A percentile compares a stretch with the other conserved stretches of the same genome.
Evolutionary conservation across 2,329 filamentous ascomycete species (phyloP).

Genomic region (Teratosphaeriaceae sp.): DNA sequence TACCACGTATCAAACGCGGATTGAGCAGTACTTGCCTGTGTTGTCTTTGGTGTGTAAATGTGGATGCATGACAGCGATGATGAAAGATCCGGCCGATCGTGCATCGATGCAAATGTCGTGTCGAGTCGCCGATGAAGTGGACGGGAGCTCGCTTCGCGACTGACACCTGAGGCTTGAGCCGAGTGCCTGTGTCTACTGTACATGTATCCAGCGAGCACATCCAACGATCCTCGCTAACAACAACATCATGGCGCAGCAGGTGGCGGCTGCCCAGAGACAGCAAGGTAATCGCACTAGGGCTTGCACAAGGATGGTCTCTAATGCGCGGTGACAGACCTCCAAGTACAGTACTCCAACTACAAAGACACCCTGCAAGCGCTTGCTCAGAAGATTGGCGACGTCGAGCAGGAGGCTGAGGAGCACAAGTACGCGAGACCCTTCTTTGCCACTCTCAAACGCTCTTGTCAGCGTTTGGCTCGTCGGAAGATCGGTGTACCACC

Average conservation of each 20-base stretch:
- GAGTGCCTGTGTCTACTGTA: too few species aligned
- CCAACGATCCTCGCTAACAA: too few species aligned
- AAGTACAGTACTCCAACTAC: constrained; percentile 71
- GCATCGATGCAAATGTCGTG: too few species aligned
- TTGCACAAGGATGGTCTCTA: too few species aligned
- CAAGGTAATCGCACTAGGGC: constrained; percentile 53
- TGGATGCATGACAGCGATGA: constrained; percentile 99
- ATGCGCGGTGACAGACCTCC: constrained; percentile 61
- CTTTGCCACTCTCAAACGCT: neutral
- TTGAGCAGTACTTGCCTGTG: constrained; percentile 53
- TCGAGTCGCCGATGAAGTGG: too few species aligned
- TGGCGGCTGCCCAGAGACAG: constrained; percentile 61
- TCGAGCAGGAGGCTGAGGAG: constrained; percentile 95
- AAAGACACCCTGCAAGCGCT: constrained; percentile 78
- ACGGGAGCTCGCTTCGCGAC: too few species aligned
- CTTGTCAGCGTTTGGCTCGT: too few species aligned
- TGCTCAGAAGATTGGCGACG: constrained; percentile 92
- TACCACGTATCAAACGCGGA: neutral
- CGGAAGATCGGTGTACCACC: constrained; percentile 23
- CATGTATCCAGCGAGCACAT: too few species aligned
- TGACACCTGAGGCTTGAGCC: too few species aligned
- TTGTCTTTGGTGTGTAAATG: constrained; percentile 93
- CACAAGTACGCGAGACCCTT: constrained; percentile 65
- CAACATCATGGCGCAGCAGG: constrained; percentile 41
- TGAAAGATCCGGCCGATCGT: too few species aligned